Percentiles rank a stretch among this genome's conserved stretches.
These are phyloP conservation scores for Dendrocalamus sinicus DNA, from an alignment of 176 grass and related monocot species.

Conservation along the genomic window DNA sequence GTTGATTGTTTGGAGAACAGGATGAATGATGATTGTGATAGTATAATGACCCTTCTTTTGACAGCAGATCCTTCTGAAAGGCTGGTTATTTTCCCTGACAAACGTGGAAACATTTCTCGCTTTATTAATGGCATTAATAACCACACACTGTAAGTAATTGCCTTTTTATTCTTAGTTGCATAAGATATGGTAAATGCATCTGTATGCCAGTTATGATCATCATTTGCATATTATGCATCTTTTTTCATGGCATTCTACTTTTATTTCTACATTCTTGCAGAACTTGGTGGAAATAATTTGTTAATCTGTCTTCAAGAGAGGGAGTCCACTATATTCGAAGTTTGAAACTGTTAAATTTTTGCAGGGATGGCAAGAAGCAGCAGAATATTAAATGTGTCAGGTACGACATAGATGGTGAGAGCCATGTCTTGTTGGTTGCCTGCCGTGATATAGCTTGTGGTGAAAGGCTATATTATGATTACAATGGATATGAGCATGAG, in stretches of 20 bases:
- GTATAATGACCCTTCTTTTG: constrained; percentile 87
- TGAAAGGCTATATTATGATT: constrained; percentile 95
- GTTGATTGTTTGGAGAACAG: constrained; percentile 82
- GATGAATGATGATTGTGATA: constrained; percentile 74
- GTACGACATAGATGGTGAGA: constrained; percentile 80
- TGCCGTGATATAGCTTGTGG: constrained; percentile 83
- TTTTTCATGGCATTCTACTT: constrained; percentile 2
- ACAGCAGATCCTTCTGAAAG: constrained; percentile 59
- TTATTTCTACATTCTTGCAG: background rate
- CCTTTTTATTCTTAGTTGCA: background rate
- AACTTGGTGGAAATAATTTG: background rate
- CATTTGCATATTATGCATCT: background rate
- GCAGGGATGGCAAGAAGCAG: constrained; percentile 90
- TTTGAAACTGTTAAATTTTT: constrained; percentile 48
- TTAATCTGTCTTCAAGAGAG: constrained; percentile 16
- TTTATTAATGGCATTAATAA: constrained; percentile 96
- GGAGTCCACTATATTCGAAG: background rate
- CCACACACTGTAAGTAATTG: constrained; percentile 65
- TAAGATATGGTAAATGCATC: constrained; percentile 9
- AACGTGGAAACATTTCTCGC: constrained; percentile 74
- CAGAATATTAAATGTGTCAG: constrained; percentile 89
- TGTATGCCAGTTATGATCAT: background rate
- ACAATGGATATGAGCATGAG: constrained; percentile 87
- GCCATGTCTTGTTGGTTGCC: constrained; percentile 81
- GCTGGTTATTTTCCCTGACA: constrained; percentile 84